Evolutionary conservation across 768 basidiomycete species (phyloP), one percentile per base, ranked within the genome.

Genomic region (Boletus vermiculosoides): DNA sequence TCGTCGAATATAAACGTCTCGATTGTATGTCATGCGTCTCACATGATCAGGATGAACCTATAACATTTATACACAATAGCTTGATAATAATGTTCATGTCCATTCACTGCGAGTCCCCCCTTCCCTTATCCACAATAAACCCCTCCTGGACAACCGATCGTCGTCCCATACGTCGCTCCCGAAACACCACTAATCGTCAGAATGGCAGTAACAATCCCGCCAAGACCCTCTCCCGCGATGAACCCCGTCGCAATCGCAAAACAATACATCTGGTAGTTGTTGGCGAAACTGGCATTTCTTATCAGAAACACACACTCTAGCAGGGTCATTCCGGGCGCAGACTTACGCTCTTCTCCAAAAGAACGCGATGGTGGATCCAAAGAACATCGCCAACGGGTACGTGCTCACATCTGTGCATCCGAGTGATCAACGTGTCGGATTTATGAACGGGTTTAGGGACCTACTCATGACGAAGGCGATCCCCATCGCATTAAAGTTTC

Each of bases 221-320:
- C 76, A 7, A 75, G 62, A 40, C 76, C 76, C 46, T 76, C 76
- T 12, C 76, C 76, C 12, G 76, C 75, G 34, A 77, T 68, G 58
- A 74, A 70, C 31, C 75, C 76, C 13, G 77, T 71, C 25, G 76
- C 74, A 20, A 77, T 42, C 15, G 75, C 69, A 48, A 72, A 77
- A 22, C 69, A 71, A 55, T 71, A 74, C 66, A 44, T 52, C 31
- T 59, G 52, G 18, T 62, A 65, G 33, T 48, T 30, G 12, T n/a
- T 9, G 18, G 31, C 6, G 5, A 22, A 44, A 41, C 60, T 20
- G 50, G 49, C 30, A 54, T 44, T 30, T 15, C 16, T 20, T 9
- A 36, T 22, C 55, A 36, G 28, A n/a, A n/a, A n/a, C 12, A 28
- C 7, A 46, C 10, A 23, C 2, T 12, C 8, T 23, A n/a, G 8